These are phyloP conservation scores for Chaetomium sp. DNA, from an alignment of 2,329 filamentous ascomycete genomes.

Conservation along the genomic window DNA sequence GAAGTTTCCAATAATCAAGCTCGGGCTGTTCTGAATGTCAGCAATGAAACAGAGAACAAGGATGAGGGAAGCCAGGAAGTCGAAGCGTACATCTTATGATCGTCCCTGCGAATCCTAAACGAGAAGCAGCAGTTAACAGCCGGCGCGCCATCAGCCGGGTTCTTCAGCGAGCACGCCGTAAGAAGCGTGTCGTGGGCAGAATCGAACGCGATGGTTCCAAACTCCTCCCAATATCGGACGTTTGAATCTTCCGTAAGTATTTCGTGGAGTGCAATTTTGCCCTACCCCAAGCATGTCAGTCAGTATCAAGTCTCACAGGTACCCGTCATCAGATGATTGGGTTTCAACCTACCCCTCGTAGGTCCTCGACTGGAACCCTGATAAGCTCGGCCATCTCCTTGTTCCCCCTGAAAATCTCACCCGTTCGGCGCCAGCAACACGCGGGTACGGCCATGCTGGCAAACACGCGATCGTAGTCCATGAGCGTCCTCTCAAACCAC, in stretches of 20 bases:
- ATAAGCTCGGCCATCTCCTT: constrained; percentile 98
- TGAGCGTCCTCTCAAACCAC: constrained; percentile 95
- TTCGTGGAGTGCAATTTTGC: constrained; percentile 90
- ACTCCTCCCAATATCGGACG: constrained; percentile 98
- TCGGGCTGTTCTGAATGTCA: constrained; percentile 54
- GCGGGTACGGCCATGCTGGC: constrained; percentile 98
- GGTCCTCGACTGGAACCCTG: constrained; percentile 79
- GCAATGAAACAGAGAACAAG: constrained; percentile 18
- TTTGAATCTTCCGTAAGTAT: constrained; percentile 92
- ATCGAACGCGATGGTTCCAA: constrained; percentile 95
- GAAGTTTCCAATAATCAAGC: constrained; percentile 94
- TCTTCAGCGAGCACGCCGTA: constrained; percentile 87
- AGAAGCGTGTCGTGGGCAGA: constrained; percentile 88
- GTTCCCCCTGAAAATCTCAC: constrained; percentile 95
- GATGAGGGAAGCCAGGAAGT: background rate
- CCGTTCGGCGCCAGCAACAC: constrained; percentile 93
- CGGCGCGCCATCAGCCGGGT: constrained; percentile 61
- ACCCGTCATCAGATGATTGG: background rate
- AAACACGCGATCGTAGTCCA: constrained; percentile 98
- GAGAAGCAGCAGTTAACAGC: constrained; percentile 91
- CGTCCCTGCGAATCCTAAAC: constrained; percentile 90
- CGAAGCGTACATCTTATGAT: constrained; percentile 83
- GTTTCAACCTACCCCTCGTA: constrained; percentile 69
- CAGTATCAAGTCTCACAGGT: background rate
- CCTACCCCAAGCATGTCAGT: constrained; percentile 43